Evolutionary conservation across 768 basidiomycete species (phyloP).

Genomic region (Clitopilus hobsonii): DNA sequence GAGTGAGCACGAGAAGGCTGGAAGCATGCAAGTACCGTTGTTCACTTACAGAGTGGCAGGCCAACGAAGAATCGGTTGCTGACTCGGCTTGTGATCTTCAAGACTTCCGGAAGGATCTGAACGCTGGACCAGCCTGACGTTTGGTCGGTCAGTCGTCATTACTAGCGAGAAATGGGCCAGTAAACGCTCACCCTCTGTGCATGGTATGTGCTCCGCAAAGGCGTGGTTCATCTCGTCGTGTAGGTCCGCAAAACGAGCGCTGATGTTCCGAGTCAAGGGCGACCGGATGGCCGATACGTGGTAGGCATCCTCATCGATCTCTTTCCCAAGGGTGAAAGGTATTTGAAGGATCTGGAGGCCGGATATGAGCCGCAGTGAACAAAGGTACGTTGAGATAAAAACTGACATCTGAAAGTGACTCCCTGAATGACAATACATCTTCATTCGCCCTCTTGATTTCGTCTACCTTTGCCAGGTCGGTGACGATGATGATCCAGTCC

Average conservation of each 20-base stretch:
- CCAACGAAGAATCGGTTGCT: constrained; percentile 31
- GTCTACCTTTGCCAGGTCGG: background rate
- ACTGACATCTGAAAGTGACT: background rate
- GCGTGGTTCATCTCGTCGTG: background rate
- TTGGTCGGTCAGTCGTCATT: too few species aligned
- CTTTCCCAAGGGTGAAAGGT: background rate
- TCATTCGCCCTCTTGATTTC: background rate
- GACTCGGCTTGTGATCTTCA: constrained; percentile 24
- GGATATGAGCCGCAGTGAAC: background rate
- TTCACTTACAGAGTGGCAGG: constrained; percentile 25
- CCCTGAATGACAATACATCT: background rate
- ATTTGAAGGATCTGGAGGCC: background rate
- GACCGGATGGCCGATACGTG: background rate
- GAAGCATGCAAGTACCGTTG: background rate
- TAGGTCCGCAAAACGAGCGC: background rate
- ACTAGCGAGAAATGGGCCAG: background rate
- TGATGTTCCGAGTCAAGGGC: background rate
- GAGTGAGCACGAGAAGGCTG: background rate
- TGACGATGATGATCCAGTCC: constrained; percentile 32
- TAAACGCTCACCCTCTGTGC: background rate
- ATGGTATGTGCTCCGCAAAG: background rate
- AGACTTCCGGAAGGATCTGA: constrained; percentile 13
- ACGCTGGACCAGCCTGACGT: constrained; percentile 22
- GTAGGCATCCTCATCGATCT: background rate
- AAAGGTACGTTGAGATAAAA: too few species aligned